Conservation (phyloP, 139 green algal species). For the Diplosphaera chodatii region DNA sequence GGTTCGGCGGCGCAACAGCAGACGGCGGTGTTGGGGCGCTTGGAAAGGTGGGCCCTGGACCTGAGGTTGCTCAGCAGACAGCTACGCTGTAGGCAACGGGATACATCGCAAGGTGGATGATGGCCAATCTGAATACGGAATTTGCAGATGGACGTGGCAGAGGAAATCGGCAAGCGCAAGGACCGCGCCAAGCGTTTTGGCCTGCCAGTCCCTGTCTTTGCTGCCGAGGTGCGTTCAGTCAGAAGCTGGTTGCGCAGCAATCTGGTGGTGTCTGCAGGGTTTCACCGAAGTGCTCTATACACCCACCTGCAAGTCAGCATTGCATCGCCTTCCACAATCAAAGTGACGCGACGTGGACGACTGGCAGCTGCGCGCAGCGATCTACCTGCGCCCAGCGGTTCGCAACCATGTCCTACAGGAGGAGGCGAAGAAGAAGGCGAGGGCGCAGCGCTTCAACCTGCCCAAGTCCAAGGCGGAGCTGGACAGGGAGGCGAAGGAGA, state of each 20-base stretch:
- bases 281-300: no score
- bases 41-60: neutral
- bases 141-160: neutral
- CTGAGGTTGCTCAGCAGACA: no score
- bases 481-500: neutral
- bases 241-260: neutral
- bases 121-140: no score
- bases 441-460: constrained; percentile 5
- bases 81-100: no score
- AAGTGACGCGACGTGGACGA: no score
- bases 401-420: no score
- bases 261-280: no score
- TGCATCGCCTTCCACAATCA: neutral
- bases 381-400: no score
- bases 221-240: neutral
- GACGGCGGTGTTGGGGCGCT: neutral
- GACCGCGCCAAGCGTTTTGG: constrained; percentile 1
- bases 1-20: neutral
- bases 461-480: neutral
- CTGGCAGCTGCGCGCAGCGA: no score
- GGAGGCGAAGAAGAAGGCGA: constrained; percentile 7
- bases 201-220: neutral
- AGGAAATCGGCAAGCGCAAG: constrained; percentile 3
- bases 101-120: no score
- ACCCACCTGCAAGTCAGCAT: neutral